Evolutionary conservation across 2,329 filamentous ascomycete genomes (phyloP).

Genomic region (Penicillium palitans): DNA sequence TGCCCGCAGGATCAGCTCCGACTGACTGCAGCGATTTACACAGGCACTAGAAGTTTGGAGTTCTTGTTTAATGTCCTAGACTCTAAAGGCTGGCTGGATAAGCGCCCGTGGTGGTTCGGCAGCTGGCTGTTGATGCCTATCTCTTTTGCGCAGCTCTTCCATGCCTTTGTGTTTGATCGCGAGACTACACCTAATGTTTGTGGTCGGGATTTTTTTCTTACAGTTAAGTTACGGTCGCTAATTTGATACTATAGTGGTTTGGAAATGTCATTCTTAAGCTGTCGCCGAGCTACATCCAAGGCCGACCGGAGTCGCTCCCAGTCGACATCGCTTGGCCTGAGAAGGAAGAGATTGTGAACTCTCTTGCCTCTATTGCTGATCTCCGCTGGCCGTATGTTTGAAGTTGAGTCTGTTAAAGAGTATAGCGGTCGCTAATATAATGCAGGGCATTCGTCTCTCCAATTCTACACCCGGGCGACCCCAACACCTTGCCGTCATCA

Average conservation of each 20-base stretch:
- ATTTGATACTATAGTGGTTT: conserved; percentile 48
- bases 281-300: conserved; percentile 77
- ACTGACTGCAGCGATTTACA: conserved; percentile 77
- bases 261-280: conserved; percentile 67
- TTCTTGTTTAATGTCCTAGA: conserved; percentile 83
- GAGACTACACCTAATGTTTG: conserved; percentile 68
- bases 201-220: conserved; percentile 24
- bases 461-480: conserved; percentile 75
- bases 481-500: conserved; percentile 58
- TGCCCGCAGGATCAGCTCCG: conserved; percentile 71
- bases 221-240: neutral
- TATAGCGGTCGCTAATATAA: neutral
- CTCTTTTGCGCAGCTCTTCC: conserved; percentile 72
- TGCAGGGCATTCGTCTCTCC: conserved; percentile 74
- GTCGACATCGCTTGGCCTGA: conserved; percentile 69
- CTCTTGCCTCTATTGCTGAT: conserved; percentile 75
- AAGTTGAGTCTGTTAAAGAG: neutral
- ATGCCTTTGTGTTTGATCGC: conserved; percentile 74
- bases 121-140: conserved; percentile 80
- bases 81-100: conserved; percentile 65
- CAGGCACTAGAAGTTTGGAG: conserved; percentile 77
- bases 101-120: conserved; percentile 79
- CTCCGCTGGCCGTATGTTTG: conserved; percentile 75
- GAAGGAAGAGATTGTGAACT: conserved; percentile 74
- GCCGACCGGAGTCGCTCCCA: conserved; percentile 68